These are phyloP conservation scores for Arthroderma sp. DNA, from an alignment of 2,329 filamentous ascomycete genomes.

Conservation along the genomic window DNA sequence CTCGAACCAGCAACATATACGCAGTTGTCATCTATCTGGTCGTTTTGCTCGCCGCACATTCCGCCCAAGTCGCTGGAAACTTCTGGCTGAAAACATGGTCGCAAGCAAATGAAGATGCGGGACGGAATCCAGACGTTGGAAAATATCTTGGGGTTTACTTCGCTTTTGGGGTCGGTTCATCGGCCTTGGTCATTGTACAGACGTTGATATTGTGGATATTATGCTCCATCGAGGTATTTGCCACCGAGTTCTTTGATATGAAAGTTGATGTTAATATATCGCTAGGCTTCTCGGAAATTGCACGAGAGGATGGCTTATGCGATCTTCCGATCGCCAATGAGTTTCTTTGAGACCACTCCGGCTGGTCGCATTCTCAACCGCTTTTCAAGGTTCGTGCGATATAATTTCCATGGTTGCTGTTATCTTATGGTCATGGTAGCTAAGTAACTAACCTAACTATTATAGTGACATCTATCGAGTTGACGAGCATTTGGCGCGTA, in stretches of 20 bases:
- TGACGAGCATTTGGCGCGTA: conserved; percentile 86
- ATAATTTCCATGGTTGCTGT: not conserved
- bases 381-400: conserved; percentile 62
- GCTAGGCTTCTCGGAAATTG: conserved; percentile 76
- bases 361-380: conserved; percentile 92
- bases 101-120: conserved; percentile 56
- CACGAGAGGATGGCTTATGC: conserved; percentile 96
- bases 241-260: not conserved
- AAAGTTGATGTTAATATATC: conserved; percentile 8
- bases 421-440: conserved; percentile 1
- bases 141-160: conserved; percentile 95
- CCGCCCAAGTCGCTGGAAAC: conserved; percentile 66
- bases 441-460: not conserved
- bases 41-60: conserved; percentile 67
- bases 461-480: conserved; percentile 48
- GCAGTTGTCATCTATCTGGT: conserved; percentile 71
- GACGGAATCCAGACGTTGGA: conserved; percentile 61
- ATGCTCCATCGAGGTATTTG: conserved; percentile 80
- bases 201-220: conserved; percentile 98
- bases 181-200: conserved; percentile 74
- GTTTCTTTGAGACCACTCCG: conserved; percentile 94
- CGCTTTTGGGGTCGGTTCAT: conserved; percentile 77
- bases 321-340: conserved; percentile 97
- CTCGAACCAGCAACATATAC: conserved; percentile 78
- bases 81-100: conserved; percentile 94